A percentile compares a stretch with the other conserved stretches of the same genome.
Evolutionary conservation across 495 filamentous ascomycete species (phyloP).

Genomic region (Lineolata rhizophorae): DNA sequence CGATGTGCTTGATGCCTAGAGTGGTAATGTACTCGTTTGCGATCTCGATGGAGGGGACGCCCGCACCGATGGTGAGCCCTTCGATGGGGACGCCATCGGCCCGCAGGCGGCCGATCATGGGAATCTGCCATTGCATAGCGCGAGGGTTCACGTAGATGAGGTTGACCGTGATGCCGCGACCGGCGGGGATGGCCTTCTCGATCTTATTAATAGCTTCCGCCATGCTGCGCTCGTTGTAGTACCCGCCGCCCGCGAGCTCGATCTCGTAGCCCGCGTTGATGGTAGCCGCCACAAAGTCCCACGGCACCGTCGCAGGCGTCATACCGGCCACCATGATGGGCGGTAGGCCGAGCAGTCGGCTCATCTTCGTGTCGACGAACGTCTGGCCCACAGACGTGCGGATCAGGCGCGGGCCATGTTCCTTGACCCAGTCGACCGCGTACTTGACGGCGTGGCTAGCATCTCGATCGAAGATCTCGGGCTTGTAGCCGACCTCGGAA

Average conservation of each 20-base stretch:
- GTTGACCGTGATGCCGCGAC: slow-evolving; percentile 83
- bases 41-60: slow-evolving; percentile 83
- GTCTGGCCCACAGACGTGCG: slow-evolving; percentile 71
- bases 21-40: slow-evolving; percentile 87
- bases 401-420: slow-evolving; percentile 71
- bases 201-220: slow-evolving; percentile 78
- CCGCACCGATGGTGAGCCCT: slow-evolving; percentile 83
- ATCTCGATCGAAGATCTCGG: slow-evolving; percentile 90
- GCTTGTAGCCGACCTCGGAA: slow-evolving; percentile 82
- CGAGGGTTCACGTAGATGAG: slow-evolving; percentile 92
- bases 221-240: slow-evolving; percentile 81
- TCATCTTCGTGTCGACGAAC: slow-evolving; percentile 97
- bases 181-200: slow-evolving; percentile 66
- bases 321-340: slow-evolving; percentile 89
- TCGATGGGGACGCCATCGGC: slow-evolving; percentile 83
- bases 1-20: slow-evolving; percentile 82
- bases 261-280: slow-evolving; percentile 93
- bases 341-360: slow-evolving; percentile 67
- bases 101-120: slow-evolving; percentile 63
- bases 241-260: slow-evolving; percentile 78
- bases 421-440: slow-evolving; percentile 95
- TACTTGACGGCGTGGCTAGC: slow-evolving; percentile 82
- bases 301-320: slow-evolving; percentile 84
- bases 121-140: slow-evolving; percentile 96
- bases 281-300: slow-evolving; percentile 88